Evolutionary conservation across 2,329 filamentous ascomycete species (phyloP).

Genomic region (Aspergillus sp.): DNA sequence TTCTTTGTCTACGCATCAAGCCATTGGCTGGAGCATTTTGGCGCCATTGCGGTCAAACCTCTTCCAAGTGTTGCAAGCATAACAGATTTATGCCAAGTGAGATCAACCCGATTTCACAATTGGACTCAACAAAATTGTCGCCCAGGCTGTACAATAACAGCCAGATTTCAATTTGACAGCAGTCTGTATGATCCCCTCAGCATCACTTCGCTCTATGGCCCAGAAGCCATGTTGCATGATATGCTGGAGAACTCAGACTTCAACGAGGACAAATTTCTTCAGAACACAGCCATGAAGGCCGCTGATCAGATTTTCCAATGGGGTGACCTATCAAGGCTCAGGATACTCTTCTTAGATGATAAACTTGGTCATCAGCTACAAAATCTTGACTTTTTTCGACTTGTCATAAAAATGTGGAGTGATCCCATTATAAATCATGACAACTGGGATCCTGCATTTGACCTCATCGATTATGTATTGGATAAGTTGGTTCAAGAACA

Average conservation of each 20-base stretch:
- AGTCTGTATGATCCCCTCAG: slow-evolving; percentile 30
- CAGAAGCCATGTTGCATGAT: slow-evolving; percentile 22
- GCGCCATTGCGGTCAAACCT: slow-evolving; percentile 10
- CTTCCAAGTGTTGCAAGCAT: slow-evolving; percentile 9
- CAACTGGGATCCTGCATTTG: slow-evolving; percentile 6
- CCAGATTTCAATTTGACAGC: slow-evolving; percentile 25
- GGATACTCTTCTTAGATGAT: slow-evolving; percentile 11
- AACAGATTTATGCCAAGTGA: slow-evolving; percentile 9
- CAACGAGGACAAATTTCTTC: slow-evolving; percentile 9
- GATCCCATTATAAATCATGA: slow-evolving; percentile 2
- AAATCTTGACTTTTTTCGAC: slow-evolving; percentile 6
- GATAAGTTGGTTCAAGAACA: slow-evolving; percentile 16
- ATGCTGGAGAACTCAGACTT: slow-evolving; percentile 20
- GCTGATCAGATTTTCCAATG: slow-evolving; percentile 22
- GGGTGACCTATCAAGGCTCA: slow-evolving; percentile 19
- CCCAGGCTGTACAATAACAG: slow-evolving; percentile 22
- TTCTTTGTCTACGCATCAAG: slow-evolving; percentile 33
- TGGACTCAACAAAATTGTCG: slow-evolving; percentile 28
- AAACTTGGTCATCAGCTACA: slow-evolving; percentile 13
- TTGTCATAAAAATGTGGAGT: slow-evolving; percentile 7
- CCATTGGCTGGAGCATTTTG: slow-evolving; percentile 29
- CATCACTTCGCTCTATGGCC: slow-evolving; percentile 29
- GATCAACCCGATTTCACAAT: slow-evolving; percentile 24
- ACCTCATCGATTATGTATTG: slow-evolving; percentile 11
- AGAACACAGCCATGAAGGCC: slow-evolving; percentile 10